phyloP scores from a whole-genome alignment of 805 yeast genomes.

The Starmerella etchellsii region DNA sequence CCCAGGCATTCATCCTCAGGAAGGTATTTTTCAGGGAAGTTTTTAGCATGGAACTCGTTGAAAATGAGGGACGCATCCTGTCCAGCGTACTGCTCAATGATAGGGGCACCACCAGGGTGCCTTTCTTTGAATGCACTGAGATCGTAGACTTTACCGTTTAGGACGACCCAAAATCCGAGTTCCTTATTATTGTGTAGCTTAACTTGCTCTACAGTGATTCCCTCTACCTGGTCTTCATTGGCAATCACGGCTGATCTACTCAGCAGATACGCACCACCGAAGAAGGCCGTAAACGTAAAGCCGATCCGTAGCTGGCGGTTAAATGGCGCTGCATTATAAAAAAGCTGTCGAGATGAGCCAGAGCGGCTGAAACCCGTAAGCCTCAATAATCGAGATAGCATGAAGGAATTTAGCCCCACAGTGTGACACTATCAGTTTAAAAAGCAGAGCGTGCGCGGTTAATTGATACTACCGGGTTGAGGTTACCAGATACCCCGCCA shows the following conservation, averaged over 20 bases:
- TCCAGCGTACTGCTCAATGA: slow-evolving; percentile 47
- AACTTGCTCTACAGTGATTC: slow-evolving; percentile 26
- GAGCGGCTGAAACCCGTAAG: too few species aligned
- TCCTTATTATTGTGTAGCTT: slow-evolving; percentile 38
- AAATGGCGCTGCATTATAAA: too few species aligned
- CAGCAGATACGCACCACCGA: not conserved
- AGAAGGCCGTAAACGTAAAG: not conserved
- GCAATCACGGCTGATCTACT: not conserved
- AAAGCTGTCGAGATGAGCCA: too few species aligned
- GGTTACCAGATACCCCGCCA: too few species aligned
- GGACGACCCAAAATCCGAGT: slow-evolving; percentile 74
- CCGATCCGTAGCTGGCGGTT: not conserved
- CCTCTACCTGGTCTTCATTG: not conserved
- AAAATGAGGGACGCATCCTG: slow-evolving; percentile 70
- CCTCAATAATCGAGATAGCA: too few species aligned
- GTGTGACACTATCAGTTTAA: too few species aligned
- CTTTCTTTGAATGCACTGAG: slow-evolving; percentile 47
- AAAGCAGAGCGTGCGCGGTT: too few species aligned
- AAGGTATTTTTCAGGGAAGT: slow-evolving; percentile 53
- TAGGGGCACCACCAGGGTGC: slow-evolving; percentile 51
- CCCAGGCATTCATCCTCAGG: slow-evolving; percentile 52
- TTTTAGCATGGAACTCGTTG: slow-evolving; percentile 81
- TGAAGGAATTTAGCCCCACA: too few species aligned
- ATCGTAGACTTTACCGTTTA: slow-evolving; percentile 68
- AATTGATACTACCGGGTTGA: too few species aligned